Evolutionary conservation across 805 yeast species (phyloP).

Genomic region (Yamadazyma insecticola): DNA sequence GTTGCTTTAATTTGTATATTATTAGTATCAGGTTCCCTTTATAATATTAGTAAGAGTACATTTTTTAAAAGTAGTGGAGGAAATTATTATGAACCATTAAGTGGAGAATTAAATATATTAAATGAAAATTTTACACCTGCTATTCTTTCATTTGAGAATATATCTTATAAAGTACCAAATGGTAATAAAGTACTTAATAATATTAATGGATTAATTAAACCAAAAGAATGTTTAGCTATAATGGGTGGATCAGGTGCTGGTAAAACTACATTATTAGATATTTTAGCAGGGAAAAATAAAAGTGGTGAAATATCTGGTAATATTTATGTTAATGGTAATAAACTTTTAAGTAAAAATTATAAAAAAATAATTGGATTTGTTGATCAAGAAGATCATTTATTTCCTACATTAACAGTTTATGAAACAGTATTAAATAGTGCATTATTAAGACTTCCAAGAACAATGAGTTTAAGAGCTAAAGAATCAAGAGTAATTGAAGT

Average conservation of each 20-base stretch:
- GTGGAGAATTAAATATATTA: conserved; percentile 37
- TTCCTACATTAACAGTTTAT: conserved; percentile 91
- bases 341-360: conserved; percentile 40
- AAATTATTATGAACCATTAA: conserved; percentile 23
- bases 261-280: conserved; percentile 88
- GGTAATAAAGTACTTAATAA: conserved; percentile 54
- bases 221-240: conserved; percentile 88
- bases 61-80: conserved; percentile 38
- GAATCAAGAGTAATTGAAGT: conserved; percentile 79
- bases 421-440: conserved; percentile 96
- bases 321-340: conserved; percentile 72
- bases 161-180: conserved; percentile 50
- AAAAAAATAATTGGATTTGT: conserved; percentile 84
- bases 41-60: conserved; percentile 57
- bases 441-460: conserved; percentile 73
- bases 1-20: conserved; percentile 41
- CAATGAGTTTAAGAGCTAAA: conserved; percentile 72
- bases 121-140: conserved; percentile 17
- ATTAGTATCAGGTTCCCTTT: conserved; percentile 37
- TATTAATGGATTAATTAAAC: conserved; percentile 72
- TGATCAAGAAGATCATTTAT: conserved; percentile 87
- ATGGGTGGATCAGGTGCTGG: conserved; percentile 99
- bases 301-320: conserved; percentile 66
- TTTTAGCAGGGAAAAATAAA: conserved; percentile 83
- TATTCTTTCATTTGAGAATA: conserved; percentile 67